phyloP scores from a whole-genome alignment of 2,329 filamentous ascomycete species.

The Scedosporium boydii region DNA sequence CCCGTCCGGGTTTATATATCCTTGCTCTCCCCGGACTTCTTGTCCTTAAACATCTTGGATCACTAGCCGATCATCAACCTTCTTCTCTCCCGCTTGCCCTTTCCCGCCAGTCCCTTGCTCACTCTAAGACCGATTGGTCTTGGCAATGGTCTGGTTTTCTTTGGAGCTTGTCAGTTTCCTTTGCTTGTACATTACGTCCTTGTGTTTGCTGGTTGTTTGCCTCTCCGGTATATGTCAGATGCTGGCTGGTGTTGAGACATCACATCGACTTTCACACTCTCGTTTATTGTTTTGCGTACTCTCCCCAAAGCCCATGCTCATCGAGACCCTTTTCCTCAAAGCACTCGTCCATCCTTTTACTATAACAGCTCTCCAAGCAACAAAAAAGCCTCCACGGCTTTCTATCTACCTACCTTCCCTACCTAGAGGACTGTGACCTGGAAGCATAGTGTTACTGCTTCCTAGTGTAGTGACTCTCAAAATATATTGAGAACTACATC shows the following conservation, averaged over 20 bases:
- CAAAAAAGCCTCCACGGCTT: neutral
- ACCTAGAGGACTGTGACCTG: neutral
- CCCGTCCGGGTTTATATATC: slow-evolving; percentile 33
- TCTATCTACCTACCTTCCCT: neutral
- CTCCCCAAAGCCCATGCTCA: neutral
- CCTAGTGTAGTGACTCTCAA: neutral
- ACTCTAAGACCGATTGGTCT: slow-evolving; percentile 22
- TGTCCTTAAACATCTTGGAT: slow-evolving; percentile 10
- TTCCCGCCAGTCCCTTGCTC: slow-evolving; percentile 20
- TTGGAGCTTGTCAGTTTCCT: slow-evolving; percentile 11
- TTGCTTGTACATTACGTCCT: slow-evolving; percentile 13
- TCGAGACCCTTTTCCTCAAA: neutral
- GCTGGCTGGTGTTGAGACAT: slow-evolving; percentile 9
- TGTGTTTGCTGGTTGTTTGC: slow-evolving; percentile 9
- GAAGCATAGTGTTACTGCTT: neutral
- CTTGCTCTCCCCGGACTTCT: slow-evolving; percentile 28
- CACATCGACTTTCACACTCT: slow-evolving; percentile 16
- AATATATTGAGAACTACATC: neutral
- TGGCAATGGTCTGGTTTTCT: slow-evolving; percentile 31
- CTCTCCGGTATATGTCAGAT: neutral
- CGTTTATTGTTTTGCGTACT: slow-evolving; percentile 4
- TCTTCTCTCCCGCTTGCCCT: slow-evolving; percentile 11
- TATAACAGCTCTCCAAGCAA: neutral
- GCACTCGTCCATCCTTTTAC: neutral
- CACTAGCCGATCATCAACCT: neutral